Conservation (phyloP, 2,329 filamentous ascomycete genomes). For the Aspergillus sp. region DNA sequence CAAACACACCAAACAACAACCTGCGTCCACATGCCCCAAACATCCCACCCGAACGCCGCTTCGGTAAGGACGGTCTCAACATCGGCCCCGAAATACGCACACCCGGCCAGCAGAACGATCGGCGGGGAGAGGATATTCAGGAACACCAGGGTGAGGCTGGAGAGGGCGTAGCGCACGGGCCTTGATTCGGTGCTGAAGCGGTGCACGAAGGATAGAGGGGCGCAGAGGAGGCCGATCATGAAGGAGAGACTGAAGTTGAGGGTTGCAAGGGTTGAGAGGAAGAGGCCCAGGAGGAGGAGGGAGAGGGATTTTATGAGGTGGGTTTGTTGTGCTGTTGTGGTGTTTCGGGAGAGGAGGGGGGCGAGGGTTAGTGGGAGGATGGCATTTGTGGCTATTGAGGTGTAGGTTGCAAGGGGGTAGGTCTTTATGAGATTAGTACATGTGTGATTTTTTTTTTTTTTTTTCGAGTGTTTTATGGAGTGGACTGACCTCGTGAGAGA, state of each 20-base stretch:
- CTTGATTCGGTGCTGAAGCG: slow-evolving; percentile 25
- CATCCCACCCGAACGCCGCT: slow-evolving; percentile 83
- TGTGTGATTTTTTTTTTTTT: slow-evolving; percentile 1
- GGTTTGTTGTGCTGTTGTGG: slow-evolving; percentile 66
- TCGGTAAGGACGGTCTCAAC: slow-evolving; percentile 64
- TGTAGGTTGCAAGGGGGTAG: slow-evolving; percentile 58
- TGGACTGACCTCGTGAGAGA: slow-evolving; percentile 61
- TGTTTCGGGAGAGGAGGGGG: slow-evolving; percentile 49
- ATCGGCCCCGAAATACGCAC: slow-evolving; percentile 48
- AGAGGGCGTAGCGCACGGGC: slow-evolving; percentile 22
- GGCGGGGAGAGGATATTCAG: slow-evolving; percentile 64
- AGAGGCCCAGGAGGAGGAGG: slow-evolving; percentile 87
- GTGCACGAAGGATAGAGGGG: slow-evolving; percentile 71
- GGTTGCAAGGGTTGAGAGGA: slow-evolving; percentile 86
- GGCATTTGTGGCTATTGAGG: slow-evolving; percentile 57
- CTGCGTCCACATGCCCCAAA: slow-evolving; percentile 86
- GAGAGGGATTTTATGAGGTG: slow-evolving; percentile 86
- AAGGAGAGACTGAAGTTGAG: slow-evolving; percentile 93
- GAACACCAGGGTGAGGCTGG: slow-evolving; percentile 48
- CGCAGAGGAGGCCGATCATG: slow-evolving; percentile 74
- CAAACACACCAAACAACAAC: slow-evolving; percentile 92
- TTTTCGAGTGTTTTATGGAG: background rate
- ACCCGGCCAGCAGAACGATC: slow-evolving; percentile 50
- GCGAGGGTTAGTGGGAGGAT: slow-evolving; percentile 60
- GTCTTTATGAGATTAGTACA: slow-evolving; percentile 44